phyloP scores from a whole-genome alignment of 2,329 filamentous ascomycete species.

The Sporothrix protearum region DNA sequence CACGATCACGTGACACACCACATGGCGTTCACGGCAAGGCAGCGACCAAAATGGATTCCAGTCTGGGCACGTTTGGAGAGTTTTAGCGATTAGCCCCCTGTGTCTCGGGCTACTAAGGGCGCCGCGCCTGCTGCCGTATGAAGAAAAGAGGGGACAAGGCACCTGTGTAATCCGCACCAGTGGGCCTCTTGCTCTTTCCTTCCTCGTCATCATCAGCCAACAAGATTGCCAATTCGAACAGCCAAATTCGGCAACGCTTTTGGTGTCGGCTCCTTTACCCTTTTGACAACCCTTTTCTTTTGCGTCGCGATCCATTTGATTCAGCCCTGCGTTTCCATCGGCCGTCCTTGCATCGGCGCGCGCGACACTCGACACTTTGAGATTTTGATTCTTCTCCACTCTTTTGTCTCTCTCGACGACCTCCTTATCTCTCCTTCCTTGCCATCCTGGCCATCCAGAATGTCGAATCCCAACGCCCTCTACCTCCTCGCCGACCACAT shows the following conservation, averaged over 20 bases:
- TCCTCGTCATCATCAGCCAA: background rate
- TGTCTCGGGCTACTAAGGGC: background rate
- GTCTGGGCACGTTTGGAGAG: background rate
- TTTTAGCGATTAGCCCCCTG: background rate
- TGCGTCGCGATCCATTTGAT: background rate
- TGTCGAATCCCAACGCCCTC: conserved; percentile 68
- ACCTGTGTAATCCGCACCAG: conserved; percentile 4
- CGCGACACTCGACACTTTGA: too few species aligned
- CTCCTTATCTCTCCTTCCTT: background rate
- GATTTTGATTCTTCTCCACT: too few species aligned
- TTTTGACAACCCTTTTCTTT: background rate
- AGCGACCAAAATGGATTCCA: background rate
- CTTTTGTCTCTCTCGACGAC: too few species aligned
- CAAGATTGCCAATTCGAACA: background rate
- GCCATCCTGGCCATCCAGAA: conserved; percentile 29
- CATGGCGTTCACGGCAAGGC: background rate
- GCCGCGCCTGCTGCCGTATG: background rate
- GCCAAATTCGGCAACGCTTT: background rate
- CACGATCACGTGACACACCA: background rate
- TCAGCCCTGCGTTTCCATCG: background rate
- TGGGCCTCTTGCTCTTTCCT: background rate
- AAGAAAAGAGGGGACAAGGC: background rate
- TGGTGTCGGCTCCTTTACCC: background rate
- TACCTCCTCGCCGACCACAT: conserved; percentile 94
- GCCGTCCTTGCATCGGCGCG: background rate